Evolutionary conservation across 2,329 filamentous ascomycete genomes (phyloP), one percentile per base, ranked within the genome.

Genomic region (Fusarium paranaense): DNA sequence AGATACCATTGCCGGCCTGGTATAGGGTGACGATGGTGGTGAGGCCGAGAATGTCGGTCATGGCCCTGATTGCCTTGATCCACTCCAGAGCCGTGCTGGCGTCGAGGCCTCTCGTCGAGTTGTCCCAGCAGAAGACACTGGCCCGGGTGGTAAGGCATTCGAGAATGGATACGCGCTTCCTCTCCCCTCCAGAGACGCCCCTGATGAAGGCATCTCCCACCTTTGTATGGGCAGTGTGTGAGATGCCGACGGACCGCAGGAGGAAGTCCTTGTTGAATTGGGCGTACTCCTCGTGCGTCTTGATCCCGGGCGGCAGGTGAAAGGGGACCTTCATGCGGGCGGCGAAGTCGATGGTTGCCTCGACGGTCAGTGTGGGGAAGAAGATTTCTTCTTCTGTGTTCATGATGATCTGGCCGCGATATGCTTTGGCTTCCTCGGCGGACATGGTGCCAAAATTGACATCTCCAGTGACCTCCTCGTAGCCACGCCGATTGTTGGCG

Each of bases 311-410:
- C 1, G 91, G 90, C 2, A 91, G 85, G 3, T 42, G 52, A 0
- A 33, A 60, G 0, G 92, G 91, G 22, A 90, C 87, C 54, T 91
- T 87, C 5, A 92, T 91, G 22, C 88, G 86, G 7, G 93, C 92
- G 13, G 93, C 93, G 71, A 95, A 95, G 63, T 89, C 90, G 10
- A 95, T 85, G 0, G 93, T 95, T 73, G 95, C 91, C 58, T 92
- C 93, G 14, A 95, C 93, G 1, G 89, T 91, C 74, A 95, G 83
- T 81, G 91, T 89, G 5, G 93, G 92, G 77, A 95, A 95, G 81
- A 83, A 82, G 7, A 83, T 66, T 62, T 84, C 90, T 78, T 94
- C 92, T 2, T 92, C 90, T 54, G 92, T 92, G 80, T 93, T 93
- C 54, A 93, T 85, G 25, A 91, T 85, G 59, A 90, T 88, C 73